Conservation (phyloP, 2,329 filamentous ascomycete species). For the Thielaviopsis ethacetica region DNA sequence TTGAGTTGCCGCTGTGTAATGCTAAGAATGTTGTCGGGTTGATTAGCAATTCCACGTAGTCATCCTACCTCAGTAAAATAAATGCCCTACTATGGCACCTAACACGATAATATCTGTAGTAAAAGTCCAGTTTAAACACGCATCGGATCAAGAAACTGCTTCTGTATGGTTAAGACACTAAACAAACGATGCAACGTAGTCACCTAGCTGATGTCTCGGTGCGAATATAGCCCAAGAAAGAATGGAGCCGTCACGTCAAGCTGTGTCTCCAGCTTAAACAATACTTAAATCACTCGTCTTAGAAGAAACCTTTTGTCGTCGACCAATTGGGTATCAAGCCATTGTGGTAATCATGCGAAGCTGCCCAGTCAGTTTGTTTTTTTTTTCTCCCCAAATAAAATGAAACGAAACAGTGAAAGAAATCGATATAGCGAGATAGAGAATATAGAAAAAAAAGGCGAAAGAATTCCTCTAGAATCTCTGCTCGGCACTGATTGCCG, state of each 20-base stretch:
- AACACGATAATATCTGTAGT: too few species aligned
- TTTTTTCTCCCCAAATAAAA: background rate
- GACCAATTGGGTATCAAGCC: background rate
- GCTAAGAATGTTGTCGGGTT: too few species aligned
- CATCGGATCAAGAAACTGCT: too few species aligned
- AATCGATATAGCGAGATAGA: background rate
- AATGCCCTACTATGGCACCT: too few species aligned
- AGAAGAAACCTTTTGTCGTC: background rate
- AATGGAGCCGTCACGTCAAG: background rate
- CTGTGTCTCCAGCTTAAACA: background rate
- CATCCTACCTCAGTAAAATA: too few species aligned
- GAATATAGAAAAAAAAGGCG: background rate
- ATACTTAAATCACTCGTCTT: background rate
- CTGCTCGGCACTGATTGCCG: background rate
- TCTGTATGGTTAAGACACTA: too few species aligned
- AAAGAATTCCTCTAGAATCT: background rate
- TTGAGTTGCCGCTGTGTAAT: too few species aligned
- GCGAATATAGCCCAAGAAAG: too few species aligned
- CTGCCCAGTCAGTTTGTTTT: background rate
- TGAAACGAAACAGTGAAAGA: background rate
- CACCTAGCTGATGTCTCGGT: too few species aligned
- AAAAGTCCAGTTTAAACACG: too few species aligned
- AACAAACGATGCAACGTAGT: too few species aligned
- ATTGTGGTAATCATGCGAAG: background rate
- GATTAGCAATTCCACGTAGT: too few species aligned